phyloP scores from a whole-genome alignment of 495 filamentous ascomycete genomes.

The Sphaerosporella brunnea region DNA sequence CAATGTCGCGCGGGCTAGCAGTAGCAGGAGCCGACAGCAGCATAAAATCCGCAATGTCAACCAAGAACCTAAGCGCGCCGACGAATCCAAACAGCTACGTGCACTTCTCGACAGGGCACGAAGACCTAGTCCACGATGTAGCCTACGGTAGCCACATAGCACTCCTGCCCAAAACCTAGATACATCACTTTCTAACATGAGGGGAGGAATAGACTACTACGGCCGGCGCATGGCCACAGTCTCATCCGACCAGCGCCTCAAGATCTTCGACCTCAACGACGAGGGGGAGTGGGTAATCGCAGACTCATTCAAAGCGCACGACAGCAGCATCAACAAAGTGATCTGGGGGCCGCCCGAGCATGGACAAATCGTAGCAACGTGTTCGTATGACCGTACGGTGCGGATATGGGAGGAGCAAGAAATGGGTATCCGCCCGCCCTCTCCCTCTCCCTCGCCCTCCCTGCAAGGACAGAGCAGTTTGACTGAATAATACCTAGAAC shows the following conservation, averaged over 20 bases:
- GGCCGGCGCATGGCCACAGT: conserved; percentile 81
- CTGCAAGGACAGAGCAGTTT: too few species aligned
- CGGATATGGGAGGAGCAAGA: conserved; percentile 26
- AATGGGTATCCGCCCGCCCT: conserved; percentile 15
- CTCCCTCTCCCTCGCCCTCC: too few species aligned
- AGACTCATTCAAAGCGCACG: conserved; percentile 82
- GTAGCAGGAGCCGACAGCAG: background rate
- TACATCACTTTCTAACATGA: too few species aligned
- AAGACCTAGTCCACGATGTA: conserved; percentile 50
- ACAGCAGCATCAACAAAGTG: conserved; percentile 73
- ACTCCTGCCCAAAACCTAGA: conserved; percentile 2
- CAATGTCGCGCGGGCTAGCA: background rate
- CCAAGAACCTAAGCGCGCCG: background rate
- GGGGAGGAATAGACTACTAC: conserved; percentile 40
- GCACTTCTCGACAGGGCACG: conserved; percentile 34
- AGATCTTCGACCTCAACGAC: conserved; percentile 68
- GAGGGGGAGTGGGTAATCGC: conserved; percentile 60
- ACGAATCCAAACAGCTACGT: conserved; percentile 3
- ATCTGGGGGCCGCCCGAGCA: conserved; percentile 26
- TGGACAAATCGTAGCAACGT: conserved; percentile 25
- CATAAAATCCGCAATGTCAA: background rate
- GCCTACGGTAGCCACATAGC: conserved; percentile 32
- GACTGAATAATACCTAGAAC: conserved; percentile 14
- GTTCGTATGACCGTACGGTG: conserved; percentile 23
- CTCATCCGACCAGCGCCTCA: conserved; percentile 81